These are phyloP conservation scores for Pythium sp. DNA, from an alignment of 352 stramenopile species.

Conservation along the genomic window DNA sequence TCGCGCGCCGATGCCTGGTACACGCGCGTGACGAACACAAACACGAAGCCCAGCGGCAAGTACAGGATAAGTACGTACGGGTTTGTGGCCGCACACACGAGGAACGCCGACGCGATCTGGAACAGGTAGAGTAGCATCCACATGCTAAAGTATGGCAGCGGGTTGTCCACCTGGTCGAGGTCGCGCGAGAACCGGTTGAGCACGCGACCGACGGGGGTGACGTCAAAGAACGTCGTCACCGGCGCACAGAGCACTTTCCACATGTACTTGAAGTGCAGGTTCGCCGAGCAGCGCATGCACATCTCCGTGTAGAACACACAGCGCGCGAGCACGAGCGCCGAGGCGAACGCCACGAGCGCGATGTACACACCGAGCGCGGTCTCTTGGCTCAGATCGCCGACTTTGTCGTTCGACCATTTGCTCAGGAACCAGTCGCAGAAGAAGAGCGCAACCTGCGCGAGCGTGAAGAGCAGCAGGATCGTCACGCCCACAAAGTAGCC, in stretches of 20 bases:
- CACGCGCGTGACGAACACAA: slow-evolving; percentile 60
- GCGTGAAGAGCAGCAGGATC: slow-evolving; percentile 33
- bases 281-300: slow-evolving; percentile 42
- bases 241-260: slow-evolving; percentile 23
- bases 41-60: slow-evolving; percentile 33
- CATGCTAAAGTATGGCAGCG: slow-evolving; percentile 49
- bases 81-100: slow-evolving; percentile 44
- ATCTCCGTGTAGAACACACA: slow-evolving; percentile 47
- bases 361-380: slow-evolving; percentile 38
- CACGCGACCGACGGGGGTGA: slow-evolving; percentile 16
- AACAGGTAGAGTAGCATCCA: slow-evolving; percentile 49
- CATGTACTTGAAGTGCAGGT: slow-evolving; percentile 44
- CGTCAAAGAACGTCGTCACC: slow-evolving; percentile 20
- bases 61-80: slow-evolving; percentile 57
- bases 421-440: slow-evolving; percentile 56
- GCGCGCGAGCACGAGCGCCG: slow-evolving; percentile 35
- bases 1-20: slow-evolving; percentile 72
- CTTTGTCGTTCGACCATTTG: slow-evolving; percentile 36
- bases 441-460: slow-evolving; percentile 44
- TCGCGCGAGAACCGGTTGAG: slow-evolving; percentile 37
- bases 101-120: slow-evolving; percentile 32
- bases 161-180: slow-evolving; percentile 43
- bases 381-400: slow-evolving; percentile 29
- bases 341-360: slow-evolving; percentile 28
- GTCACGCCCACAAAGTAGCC: slow-evolving; percentile 25